Conservation (phyloP, 2,329 filamentous ascomycete species). For the Didymella arachidicola region DNA sequence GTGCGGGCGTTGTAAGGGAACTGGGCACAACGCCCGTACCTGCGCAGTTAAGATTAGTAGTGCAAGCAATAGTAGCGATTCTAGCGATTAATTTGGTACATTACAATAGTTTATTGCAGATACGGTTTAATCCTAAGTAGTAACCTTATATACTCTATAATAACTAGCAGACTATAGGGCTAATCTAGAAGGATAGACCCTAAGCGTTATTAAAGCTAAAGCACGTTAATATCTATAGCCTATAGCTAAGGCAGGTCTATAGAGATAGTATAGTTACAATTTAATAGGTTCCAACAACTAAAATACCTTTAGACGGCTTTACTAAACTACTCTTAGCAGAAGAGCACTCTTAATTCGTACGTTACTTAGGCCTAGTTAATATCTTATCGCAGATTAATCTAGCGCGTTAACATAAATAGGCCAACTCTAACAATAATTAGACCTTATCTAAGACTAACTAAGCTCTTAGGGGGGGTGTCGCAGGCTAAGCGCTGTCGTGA, state of each 20-base stretch:
- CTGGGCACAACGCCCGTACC: no score
- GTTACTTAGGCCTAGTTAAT: conserved; percentile 1
- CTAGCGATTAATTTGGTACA: not conserved
- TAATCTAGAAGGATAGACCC: not conserved
- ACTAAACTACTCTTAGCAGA: conserved; percentile 1
- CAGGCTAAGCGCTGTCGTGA: not conserved
- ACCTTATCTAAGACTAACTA: not conserved
- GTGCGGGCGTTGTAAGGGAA: no score
- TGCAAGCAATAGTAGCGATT: not conserved
- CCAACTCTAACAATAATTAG: not conserved
- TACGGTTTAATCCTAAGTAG: not conserved
- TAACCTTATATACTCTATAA: conserved; percentile 1
- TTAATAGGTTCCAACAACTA: conserved; percentile 1
- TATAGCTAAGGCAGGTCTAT: conserved; percentile 3
- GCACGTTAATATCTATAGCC: not conserved
- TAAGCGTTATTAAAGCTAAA: not conserved
- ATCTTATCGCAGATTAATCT: not conserved
- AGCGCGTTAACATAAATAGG: not conserved
- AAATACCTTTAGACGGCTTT: not conserved
- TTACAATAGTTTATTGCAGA: not conserved
- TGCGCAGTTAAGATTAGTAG: no score
- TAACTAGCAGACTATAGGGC: not conserved
- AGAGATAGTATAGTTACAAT: no score
- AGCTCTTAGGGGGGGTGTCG: not conserved
- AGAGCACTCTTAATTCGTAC: not conserved